Percentiles rank a stretch among this genome's conserved stretches.
Conservation (phyloP, 2,329 filamentous ascomycete genomes). For the Trichophyton benhamiae region DNA sequence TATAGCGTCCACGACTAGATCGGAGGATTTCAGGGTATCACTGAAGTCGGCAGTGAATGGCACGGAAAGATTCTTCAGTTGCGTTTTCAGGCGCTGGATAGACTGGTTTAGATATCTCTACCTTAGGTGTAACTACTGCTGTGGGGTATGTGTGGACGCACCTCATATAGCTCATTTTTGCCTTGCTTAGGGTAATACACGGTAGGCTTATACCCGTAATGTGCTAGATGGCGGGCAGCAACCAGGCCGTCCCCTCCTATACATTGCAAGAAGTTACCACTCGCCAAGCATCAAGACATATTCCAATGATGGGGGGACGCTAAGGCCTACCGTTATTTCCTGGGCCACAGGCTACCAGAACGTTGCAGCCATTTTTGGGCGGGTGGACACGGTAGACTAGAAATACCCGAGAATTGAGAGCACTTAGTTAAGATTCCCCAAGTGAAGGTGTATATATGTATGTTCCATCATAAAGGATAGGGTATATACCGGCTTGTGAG, state of each 20-base stretch:
- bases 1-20: constrained; percentile 83
- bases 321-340: constrained; percentile 45
- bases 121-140: constrained; percentile 8
- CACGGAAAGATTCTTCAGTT: constrained; percentile 70
- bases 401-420: neutral
- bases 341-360: constrained; percentile 86
- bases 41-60: constrained; percentile 75
- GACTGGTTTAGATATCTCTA: constrained; percentile 16
- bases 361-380: constrained; percentile 52
- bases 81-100: constrained; percentile 61
- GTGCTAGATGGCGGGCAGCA: constrained; percentile 76
- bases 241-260: constrained; percentile 87
- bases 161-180: constrained; percentile 81
- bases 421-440: neutral
- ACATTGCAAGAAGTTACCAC: neutral
- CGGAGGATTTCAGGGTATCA: constrained; percentile 50
- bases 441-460: neutral
- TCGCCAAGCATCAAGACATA: neutral
- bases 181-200: constrained; percentile 89
- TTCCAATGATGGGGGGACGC: neutral
- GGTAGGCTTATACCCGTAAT: constrained; percentile 81
- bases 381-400: constrained; percentile 77
- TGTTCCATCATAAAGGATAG: neutral
- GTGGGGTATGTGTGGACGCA: constrained; percentile 26
- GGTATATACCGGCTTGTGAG: constrained; percentile 61